These are phyloP conservation scores for Solanum chiquidenum DNA, from an alignment of 257 asterid genomes.

Conservation along the genomic window DNA sequence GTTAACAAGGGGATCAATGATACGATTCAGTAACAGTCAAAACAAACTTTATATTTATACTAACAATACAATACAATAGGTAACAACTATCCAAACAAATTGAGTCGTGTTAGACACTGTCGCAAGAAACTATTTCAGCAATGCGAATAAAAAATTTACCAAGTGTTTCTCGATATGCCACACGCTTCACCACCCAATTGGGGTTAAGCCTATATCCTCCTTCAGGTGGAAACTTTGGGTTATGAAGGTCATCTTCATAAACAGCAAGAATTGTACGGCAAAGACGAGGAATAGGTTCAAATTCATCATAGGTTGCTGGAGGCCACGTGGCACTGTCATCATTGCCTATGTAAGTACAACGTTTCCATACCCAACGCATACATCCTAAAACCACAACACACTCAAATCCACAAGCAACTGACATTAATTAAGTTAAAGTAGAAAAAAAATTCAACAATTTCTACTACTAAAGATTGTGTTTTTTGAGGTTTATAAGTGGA, in stretches of 20 bases:
- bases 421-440: constrained; percentile 20
- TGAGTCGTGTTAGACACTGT: not conserved
- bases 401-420: constrained; percentile 64
- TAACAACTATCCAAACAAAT: not conserved
- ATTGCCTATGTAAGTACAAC: constrained; percentile 87
- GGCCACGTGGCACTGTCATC: constrained; percentile 90
- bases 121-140: not conserved
- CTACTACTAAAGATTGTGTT: not conserved
- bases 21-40: not conserved
- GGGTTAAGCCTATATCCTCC: constrained; percentile 67
- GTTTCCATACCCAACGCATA: constrained; percentile 95
- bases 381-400: constrained; percentile 71
- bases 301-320: constrained; percentile 60
- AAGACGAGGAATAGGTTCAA: constrained; percentile 67
- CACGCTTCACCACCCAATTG: constrained; percentile 58
- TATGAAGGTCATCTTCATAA: constrained; percentile 60
- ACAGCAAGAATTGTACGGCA: constrained; percentile 82
- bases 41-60: not conserved
- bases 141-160: not conserved
- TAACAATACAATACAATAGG: not conserved
- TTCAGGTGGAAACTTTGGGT: constrained; percentile 51
- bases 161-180: not conserved
- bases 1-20: not conserved
- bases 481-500: not conserved
- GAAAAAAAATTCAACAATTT: not conserved